Percentiles rank a stretch among this genome's conserved stretches.
Conservation (phyloP, 1,284 basidiomycete genomes). For the Coniferiporia weirii region DNA sequence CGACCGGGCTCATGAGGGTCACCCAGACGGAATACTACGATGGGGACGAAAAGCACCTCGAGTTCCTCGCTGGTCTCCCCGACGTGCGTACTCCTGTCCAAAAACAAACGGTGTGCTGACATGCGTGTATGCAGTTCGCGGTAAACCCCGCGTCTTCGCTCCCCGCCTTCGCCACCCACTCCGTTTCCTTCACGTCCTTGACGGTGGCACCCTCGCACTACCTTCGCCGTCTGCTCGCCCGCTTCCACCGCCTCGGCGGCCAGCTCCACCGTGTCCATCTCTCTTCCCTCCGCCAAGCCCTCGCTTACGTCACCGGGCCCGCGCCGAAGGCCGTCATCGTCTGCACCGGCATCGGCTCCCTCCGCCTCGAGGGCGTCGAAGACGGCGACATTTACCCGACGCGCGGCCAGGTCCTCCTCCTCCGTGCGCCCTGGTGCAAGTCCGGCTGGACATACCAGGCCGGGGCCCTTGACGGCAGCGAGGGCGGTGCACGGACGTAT, state of each 20-base stretch:
- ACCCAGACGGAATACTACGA: slow-evolving; percentile 12
- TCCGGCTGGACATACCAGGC: slow-evolving; percentile 7
- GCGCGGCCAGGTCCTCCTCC: slow-evolving; percentile 5
- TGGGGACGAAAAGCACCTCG: slow-evolving; percentile 5
- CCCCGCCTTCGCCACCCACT: slow-evolving; percentile 4
- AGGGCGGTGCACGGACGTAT: slow-evolving; percentile 8
- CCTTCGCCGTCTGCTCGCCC: slow-evolving; percentile 2
- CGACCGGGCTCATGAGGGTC: slow-evolving; percentile 3
- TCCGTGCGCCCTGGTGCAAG: slow-evolving; percentile 9
- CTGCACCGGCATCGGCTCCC: slow-evolving; percentile 5
- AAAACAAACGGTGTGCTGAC: background rate
- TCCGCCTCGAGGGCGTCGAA: background rate
- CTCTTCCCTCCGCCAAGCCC: slow-evolving; percentile 1
- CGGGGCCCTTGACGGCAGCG: background rate
- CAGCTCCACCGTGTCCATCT: slow-evolving; percentile 4
- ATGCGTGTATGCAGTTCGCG: background rate
- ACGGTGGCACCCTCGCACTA: slow-evolving; percentile 8
- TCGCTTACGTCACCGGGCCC: background rate
- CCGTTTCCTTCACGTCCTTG: slow-evolving; percentile 4
- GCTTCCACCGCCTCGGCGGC: background rate
- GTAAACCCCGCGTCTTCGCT: slow-evolving; percentile 1
- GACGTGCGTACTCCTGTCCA: background rate
- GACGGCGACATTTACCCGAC: slow-evolving; percentile 1
- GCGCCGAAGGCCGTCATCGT: slow-evolving; percentile 1
- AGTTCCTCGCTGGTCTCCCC: slow-evolving; percentile 2